phyloP scores from a whole-genome alignment of 805 yeast genomes.

The Teunomyces gatunensis region DNA sequence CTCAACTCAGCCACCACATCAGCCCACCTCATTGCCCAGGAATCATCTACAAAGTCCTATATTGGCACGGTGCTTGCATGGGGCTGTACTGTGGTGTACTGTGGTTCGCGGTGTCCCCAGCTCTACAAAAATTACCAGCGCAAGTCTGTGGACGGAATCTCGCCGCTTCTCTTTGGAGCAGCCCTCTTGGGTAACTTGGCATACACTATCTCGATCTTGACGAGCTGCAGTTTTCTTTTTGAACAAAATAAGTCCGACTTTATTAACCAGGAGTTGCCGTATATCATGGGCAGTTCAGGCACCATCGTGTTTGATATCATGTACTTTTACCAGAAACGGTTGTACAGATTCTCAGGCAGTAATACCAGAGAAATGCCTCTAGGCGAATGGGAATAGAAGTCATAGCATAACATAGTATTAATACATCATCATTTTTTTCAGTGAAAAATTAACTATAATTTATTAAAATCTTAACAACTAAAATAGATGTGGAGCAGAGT shows the following conservation, averaged over 20 bases:
- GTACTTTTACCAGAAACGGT: conserved; percentile 60
- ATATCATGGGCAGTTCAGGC: conserved; percentile 81
- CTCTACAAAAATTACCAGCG: conserved; percentile 69
- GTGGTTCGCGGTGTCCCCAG: conserved; percentile 83
- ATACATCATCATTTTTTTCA: background rate
- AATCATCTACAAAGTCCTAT: background rate
- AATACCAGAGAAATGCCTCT: conserved; percentile 8
- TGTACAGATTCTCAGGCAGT: conserved; percentile 19
- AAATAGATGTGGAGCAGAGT: conserved; percentile 2
- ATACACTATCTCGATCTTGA: conserved; percentile 71
- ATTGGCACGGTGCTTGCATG: conserved; percentile 54
- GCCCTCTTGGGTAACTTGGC: conserved; percentile 77
- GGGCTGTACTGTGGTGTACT: conserved; percentile 73
- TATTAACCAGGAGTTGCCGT: conserved; percentile 71
- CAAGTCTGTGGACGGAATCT: conserved; percentile 82
- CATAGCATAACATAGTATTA: background rate
- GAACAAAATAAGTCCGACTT: conserved; percentile 41
- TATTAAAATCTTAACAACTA: background rate
- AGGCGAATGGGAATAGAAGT: conserved; percentile 5
- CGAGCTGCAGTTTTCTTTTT: conserved; percentile 51
- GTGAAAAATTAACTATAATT: background rate
- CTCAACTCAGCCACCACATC: conserved; percentile 1
- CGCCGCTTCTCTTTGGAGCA: conserved; percentile 74
- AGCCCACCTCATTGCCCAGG: background rate
- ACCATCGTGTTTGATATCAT: conserved; percentile 74